Conservation (phyloP, 2,329 filamentous ascomycete genomes). For the Monosporascus sp. region DNA sequence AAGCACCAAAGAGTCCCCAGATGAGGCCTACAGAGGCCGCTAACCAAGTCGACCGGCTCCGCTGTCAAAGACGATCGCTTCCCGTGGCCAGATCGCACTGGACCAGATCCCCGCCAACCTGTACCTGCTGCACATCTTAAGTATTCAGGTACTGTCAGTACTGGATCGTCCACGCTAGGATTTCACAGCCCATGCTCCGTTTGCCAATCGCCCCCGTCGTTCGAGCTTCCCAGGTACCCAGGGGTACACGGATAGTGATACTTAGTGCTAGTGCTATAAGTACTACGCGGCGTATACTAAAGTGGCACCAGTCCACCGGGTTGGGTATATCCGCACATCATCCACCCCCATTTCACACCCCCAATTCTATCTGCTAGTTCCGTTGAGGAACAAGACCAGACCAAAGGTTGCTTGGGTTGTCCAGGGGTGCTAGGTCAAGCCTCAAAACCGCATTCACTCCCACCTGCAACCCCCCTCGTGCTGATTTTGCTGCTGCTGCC, state of each 20-base stretch:
- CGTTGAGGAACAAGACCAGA: not conserved
- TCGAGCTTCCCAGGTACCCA: too few species aligned
- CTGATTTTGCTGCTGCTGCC: constrained; percentile 12
- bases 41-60: not conserved
- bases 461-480: constrained; percentile 1
- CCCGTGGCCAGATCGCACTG: too few species aligned
- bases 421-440: not conserved
- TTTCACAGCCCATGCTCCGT: too few species aligned
- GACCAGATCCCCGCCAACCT: too few species aligned
- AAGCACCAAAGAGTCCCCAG: not conserved
- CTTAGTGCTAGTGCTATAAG: not conserved
- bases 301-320: not conserved
- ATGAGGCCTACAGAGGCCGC: not conserved
- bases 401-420: not conserved
- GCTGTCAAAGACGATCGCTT: not conserved
- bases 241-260: not conserved
- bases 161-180: too few species aligned
- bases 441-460: not conserved
- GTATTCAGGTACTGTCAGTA: too few species aligned
- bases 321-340: not conserved
- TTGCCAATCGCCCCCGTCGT: too few species aligned
- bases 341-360: not conserved
- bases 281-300: not conserved
- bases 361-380: not conserved
- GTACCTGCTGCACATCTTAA: too few species aligned